Percentiles rank a stretch among this genome's conserved stretches.
phyloP scores from a whole-genome alignment of 1,139 yeast species.

The Trichomonascaceae sp. region DNA sequence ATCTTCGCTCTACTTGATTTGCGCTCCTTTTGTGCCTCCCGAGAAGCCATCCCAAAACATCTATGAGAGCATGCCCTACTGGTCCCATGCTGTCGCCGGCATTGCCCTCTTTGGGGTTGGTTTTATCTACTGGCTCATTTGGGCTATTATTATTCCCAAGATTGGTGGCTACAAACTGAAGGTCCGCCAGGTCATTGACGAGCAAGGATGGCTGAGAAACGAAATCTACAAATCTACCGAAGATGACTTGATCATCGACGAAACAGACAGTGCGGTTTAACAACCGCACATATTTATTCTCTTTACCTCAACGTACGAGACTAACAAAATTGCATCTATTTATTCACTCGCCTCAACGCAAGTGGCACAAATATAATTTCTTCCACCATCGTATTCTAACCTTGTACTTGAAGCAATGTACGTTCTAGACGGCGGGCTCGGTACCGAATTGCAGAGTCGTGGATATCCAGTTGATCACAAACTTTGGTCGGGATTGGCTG shows the following conservation, averaged over 20 bases:
- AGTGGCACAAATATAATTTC: too few relatives aligned
- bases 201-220: slow-evolving; percentile 64
- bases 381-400: too few relatives aligned
- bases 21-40: slow-evolving; percentile 79
- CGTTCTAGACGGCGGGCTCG: slow-evolving; percentile 34
- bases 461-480: slow-evolving; percentile 29
- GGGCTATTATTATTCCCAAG: slow-evolving; percentile 50
- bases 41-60: slow-evolving; percentile 44
- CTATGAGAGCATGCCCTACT: slow-evolving; percentile 58
- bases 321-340: too few relatives aligned
- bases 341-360: too few relatives aligned
- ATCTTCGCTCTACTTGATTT: slow-evolving; percentile 55
- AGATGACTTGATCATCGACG: not conserved
- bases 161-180: slow-evolving; percentile 45
- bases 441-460: slow-evolving; percentile 30
- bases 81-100: slow-evolving; percentile 71
- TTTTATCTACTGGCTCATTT: slow-evolving; percentile 53
- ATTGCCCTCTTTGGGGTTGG: slow-evolving; percentile 70
- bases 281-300: too few relatives aligned
- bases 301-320: too few relatives aligned
- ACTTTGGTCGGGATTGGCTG: slow-evolving; percentile 51
- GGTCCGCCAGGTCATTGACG: slow-evolving; percentile 49
- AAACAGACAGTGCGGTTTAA: not conserved
- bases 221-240: slow-evolving; percentile 24
- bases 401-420: too few relatives aligned